These are phyloP conservation scores for Rhizomucor miehei DNA, from an alignment of 371 early-diverging fungal species.

Conservation along the genomic window DNA sequence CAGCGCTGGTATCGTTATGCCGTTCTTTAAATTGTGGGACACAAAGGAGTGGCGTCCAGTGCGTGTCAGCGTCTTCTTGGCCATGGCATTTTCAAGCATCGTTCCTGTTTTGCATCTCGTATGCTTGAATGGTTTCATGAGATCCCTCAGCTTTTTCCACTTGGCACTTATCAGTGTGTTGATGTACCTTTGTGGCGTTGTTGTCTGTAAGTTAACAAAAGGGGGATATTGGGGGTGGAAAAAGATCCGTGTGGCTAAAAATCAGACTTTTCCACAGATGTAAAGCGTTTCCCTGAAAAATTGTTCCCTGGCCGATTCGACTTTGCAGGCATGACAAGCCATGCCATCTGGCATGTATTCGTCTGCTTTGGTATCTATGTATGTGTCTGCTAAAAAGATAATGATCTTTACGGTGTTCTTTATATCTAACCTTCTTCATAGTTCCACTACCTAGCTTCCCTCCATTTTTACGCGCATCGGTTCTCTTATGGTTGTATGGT, in stretches of 20 bases:
- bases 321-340: conserved; percentile 64
- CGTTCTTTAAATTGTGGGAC: conserved; percentile 59
- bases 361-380: conserved; percentile 64
- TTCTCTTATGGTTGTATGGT: conserved; percentile 40
- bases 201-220: conserved; percentile 25
- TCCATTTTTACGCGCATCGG: conserved; percentile 44
- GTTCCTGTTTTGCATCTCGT: conserved; percentile 58
- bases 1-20: conserved; percentile 54
- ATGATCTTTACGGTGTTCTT: too few species aligned
- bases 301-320: conserved; percentile 77
- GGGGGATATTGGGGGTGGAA: background rate
- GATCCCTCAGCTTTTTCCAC: conserved; percentile 45
- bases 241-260: background rate
- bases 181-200: conserved; percentile 58
- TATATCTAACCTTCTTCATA: conserved; percentile 3
- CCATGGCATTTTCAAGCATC: conserved; percentile 60
- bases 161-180: conserved; percentile 48
- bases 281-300: conserved; percentile 71
- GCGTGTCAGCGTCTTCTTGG: conserved; percentile 59
- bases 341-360: conserved; percentile 78
- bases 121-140: conserved; percentile 36
- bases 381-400: conserved; percentile 18
- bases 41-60: conserved; percentile 50
- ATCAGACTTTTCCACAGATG: conserved; percentile 31
- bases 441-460: conserved; percentile 53